These are phyloP conservation scores for Pseudotulostoma volvatum DNA, from an alignment of 495 filamentous ascomycete genomes.

Conservation along the genomic window DNA sequence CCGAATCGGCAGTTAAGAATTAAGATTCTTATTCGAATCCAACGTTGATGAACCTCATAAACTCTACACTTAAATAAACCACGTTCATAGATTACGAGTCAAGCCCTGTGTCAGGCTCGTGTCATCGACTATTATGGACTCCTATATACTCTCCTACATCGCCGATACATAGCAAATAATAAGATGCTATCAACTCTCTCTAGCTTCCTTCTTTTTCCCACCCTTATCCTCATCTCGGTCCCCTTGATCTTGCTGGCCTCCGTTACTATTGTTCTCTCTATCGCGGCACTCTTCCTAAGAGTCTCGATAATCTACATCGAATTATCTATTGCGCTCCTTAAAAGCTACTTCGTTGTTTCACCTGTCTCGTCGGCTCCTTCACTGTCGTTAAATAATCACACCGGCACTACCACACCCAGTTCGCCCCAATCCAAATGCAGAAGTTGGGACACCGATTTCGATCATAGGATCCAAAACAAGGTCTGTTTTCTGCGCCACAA, in stretches of 20 bases:
- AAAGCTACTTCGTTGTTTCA: conserved; percentile 37
- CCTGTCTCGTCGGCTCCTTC: conserved; percentile 6
- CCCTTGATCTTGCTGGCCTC: conserved; percentile 53
- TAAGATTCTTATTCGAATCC: no score
- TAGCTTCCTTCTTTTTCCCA: conserved; percentile 40
- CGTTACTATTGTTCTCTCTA: conserved; percentile 50
- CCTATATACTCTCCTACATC: no score
- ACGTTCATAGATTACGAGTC: no score
- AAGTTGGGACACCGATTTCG: conserved; percentile 2
- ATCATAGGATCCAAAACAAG: conserved; percentile 4
- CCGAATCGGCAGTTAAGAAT: no score
- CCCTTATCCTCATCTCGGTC: conserved; percentile 48
- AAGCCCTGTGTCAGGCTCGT: no score
- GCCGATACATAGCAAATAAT: no score
- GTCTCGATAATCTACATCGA: conserved; percentile 54
- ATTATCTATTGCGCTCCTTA: conserved; percentile 41
- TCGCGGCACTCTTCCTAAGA: conserved; percentile 46
- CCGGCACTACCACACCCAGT: conserved; percentile 17
- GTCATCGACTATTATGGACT: no score
- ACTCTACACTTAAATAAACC: no score
- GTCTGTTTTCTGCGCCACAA: background rate
- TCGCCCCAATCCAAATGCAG: conserved; percentile 10
- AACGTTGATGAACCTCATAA: no score
- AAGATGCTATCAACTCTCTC: conserved; percentile 28
- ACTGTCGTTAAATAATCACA: conserved; percentile 5